These are phyloP conservation scores for Citrus sinensis DNA, from an alignment of 345 rosid genomes.

Conservation along the genomic window DNA sequence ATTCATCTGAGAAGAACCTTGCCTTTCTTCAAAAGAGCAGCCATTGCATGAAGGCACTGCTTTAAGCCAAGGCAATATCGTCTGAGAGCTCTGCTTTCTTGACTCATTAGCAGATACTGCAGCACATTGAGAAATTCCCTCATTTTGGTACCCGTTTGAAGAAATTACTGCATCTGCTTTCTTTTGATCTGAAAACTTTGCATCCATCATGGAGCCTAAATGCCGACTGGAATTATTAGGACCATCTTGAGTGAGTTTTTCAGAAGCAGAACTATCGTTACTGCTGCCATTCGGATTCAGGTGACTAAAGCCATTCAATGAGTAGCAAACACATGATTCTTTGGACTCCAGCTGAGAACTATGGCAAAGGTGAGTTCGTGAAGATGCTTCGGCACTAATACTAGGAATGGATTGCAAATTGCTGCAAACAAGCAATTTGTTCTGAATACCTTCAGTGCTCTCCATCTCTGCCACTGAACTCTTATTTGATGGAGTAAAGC, in stretches of 20 bases:
- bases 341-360: constrained; percentile 42
- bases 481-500: constrained; percentile 15
- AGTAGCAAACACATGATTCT: constrained; percentile 20
- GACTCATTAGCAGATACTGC: constrained; percentile 7
- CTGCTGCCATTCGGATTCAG: constrained; percentile 17
- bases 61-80: constrained; percentile 50
- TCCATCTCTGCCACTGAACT: constrained; percentile 17
- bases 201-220: constrained; percentile 21
- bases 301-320: constrained; percentile 17
- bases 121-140: constrained; percentile 9
- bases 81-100: constrained; percentile 15
- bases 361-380: constrained; percentile 28
- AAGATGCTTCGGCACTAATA: constrained; percentile 19
- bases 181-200: constrained; percentile 33
- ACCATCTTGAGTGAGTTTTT: constrained; percentile 12
- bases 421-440: constrained; percentile 19
- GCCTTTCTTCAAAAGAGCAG: constrained; percentile 27
- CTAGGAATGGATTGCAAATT: constrained; percentile 30
- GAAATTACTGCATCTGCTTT: constrained; percentile 27
- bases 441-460: constrained; percentile 17
- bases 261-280: constrained; percentile 22
- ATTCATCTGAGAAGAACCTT: constrained; percentile 35
- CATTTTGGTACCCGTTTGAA: constrained; percentile 18
- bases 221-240: constrained; percentile 4
- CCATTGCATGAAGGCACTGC: constrained; percentile 21